Evolutionary conservation across 768 basidiomycete species (phyloP).

Genomic region (Tubosaeta sp.): DNA sequence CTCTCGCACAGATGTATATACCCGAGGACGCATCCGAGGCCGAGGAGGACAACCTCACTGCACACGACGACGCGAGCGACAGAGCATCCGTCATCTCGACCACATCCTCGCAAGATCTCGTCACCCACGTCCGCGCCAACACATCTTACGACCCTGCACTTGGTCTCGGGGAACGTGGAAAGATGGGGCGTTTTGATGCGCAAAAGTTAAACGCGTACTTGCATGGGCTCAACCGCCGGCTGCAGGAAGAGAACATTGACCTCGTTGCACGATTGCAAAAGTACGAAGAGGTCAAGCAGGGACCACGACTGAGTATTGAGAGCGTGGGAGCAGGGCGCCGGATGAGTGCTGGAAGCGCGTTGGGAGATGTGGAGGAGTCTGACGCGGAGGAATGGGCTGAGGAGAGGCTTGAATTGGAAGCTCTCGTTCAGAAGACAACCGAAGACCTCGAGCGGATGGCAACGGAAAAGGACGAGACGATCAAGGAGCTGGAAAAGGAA

Average conservation of each 20-base stretch:
- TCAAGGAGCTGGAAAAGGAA: conserved; percentile 50
- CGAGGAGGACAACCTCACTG: conserved; percentile 18
- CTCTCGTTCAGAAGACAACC: conserved; percentile 37
- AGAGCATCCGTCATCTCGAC: conserved; percentile 74
- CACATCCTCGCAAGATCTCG: conserved; percentile 84
- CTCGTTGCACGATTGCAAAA: conserved; percentile 52
- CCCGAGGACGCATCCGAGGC: conserved; percentile 34
- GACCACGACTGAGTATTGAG: conserved; percentile 25
- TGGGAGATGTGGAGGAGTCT: conserved; percentile 61
- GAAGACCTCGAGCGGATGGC: conserved; percentile 37
- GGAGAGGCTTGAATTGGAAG: conserved; percentile 56
- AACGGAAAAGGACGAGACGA: conserved; percentile 43
- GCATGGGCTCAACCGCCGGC: conserved; percentile 75
- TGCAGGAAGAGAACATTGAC: conserved; percentile 82
- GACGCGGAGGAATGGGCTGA: conserved; percentile 66
- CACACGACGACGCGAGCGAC: conserved; percentile 46
- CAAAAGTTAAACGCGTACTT: conserved; percentile 82
- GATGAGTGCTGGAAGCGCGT: conserved; percentile 46
- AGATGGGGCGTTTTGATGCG: conserved; percentile 78
- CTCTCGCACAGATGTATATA: conserved; percentile 52
- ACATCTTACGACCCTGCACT: conserved; percentile 85
- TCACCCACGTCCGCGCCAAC: conserved; percentile 72
- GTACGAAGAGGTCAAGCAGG: conserved; percentile 45
- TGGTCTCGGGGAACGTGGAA: conserved; percentile 64
- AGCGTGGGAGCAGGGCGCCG: conserved; percentile 39